Evolutionary conservation across 306 rosid species (phyloP).

Genomic region (Cicer arietinum): DNA sequence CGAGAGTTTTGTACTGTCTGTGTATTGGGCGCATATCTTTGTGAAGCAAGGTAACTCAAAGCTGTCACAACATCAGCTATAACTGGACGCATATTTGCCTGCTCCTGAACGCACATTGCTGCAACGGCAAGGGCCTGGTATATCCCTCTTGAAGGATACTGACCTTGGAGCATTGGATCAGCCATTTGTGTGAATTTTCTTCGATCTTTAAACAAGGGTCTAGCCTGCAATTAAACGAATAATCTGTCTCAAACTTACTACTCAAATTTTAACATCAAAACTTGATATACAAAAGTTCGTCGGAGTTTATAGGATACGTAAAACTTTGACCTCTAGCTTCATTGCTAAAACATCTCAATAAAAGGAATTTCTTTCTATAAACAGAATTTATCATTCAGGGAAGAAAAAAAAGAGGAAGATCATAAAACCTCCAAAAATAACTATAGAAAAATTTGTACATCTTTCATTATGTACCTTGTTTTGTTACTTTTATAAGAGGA

Average conservation of each 20-base stretch:
- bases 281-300: not conserved
- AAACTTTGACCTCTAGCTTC: slow-evolving; percentile 20
- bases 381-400: not conserved
- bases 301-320: not conserved
- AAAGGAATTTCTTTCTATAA: slow-evolving; percentile 13
- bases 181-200: slow-evolving; percentile 85
- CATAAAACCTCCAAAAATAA: slow-evolving; percentile 24
- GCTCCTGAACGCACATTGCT: slow-evolving; percentile 96
- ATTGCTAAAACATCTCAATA: not conserved
- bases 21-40: slow-evolving; percentile 61
- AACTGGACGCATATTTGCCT: slow-evolving; percentile 90
- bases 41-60: slow-evolving; percentile 83
- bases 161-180: slow-evolving; percentile 90
- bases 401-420: not conserved
- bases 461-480: not conserved
- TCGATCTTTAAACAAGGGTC: slow-evolving; percentile 80
- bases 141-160: slow-evolving; percentile 81
- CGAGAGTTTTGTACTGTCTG: slow-evolving; percentile 63
- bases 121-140: slow-evolving; percentile 97
- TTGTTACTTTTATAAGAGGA: not conserved
- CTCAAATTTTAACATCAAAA: slow-evolving; percentile 11
- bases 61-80: slow-evolving; percentile 96
- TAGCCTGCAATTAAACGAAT: slow-evolving; percentile 65
- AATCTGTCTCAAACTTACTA: slow-evolving; percentile 19
- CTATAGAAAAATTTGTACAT: not conserved